Conservation (phyloP, 2,329 filamentous ascomycete species). For the Pezicula carpinea region DNA sequence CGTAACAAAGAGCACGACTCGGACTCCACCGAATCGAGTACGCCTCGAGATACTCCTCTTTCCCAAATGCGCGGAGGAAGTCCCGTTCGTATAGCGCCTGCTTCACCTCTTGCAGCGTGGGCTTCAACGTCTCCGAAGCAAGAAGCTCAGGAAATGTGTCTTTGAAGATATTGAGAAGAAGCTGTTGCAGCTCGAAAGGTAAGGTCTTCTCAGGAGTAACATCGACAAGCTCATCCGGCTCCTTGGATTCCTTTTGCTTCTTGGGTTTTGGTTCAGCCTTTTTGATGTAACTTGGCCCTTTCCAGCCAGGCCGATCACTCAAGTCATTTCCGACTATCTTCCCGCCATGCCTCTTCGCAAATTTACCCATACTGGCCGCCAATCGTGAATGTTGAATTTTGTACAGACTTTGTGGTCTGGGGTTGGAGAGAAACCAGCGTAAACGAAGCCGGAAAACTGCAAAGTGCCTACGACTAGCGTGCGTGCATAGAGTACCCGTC, state of each 20-base stretch:
- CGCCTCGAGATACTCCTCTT: conserved; percentile 65
- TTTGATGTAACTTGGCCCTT: conserved; percentile 22
- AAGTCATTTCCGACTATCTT: conserved; percentile 22
- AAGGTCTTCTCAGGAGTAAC: conserved; percentile 21
- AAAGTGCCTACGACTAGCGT: no score
- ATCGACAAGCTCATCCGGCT: conserved; percentile 5
- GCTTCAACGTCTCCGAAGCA: conserved; percentile 40
- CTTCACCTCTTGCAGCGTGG: conserved; percentile 76
- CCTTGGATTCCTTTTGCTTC: conserved; percentile 8
- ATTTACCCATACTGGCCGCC: conserved; percentile 18
- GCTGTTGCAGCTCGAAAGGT: conserved; percentile 57
- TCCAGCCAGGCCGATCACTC: conserved; percentile 20
- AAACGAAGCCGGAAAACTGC: no score
- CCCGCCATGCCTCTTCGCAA: conserved; percentile 18
- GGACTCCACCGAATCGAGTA: conserved; percentile 93
- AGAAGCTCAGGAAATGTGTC: conserved; percentile 54
- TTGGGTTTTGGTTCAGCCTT: conserved; percentile 13
- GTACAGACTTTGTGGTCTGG: background rate
- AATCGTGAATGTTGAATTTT: background rate
- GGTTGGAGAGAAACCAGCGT: no score
- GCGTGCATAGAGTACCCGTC: no score
- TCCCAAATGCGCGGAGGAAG: conserved; percentile 74
- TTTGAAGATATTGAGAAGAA: conserved; percentile 69
- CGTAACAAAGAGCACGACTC: conserved; percentile 76
- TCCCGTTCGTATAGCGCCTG: conserved; percentile 80